These are phyloP conservation scores for Lyophyllum decastes DNA, from an alignment of 768 basidiomycete species.

Conservation along the genomic window DNA sequence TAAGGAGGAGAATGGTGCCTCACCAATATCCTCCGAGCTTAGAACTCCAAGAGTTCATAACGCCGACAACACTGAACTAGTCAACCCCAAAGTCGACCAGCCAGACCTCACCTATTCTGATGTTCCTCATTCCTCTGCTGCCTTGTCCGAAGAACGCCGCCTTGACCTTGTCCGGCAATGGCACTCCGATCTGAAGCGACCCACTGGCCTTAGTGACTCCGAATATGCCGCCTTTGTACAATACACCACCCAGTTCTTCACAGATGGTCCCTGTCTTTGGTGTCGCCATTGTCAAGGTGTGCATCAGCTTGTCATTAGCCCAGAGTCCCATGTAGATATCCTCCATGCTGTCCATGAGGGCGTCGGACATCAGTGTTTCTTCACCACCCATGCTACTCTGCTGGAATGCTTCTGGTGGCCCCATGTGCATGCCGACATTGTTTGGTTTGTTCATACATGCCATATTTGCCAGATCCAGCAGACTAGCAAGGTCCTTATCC, in stretches of 20 bases:
- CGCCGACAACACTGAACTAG: not conserved
- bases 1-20: not conserved
- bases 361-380: slow-evolving; percentile 23
- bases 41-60: not conserved
- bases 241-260: slow-evolving; percentile 21
- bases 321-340: slow-evolving; percentile 22
- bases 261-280: slow-evolving; percentile 19
- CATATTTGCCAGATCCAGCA: slow-evolving; percentile 32
- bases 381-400: slow-evolving; percentile 8
- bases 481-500: slow-evolving; percentile 22
- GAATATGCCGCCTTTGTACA: slow-evolving; percentile 17
- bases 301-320: slow-evolving; percentile 25
- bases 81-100: not conserved
- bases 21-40: not conserved
- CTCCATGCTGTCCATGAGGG: slow-evolving; percentile 14
- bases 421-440: slow-evolving; percentile 23
- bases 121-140: not conserved
- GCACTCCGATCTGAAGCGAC: not conserved
- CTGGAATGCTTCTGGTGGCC: slow-evolving; percentile 30
- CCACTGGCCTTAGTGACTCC: slow-evolving; percentile 5
- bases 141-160: not conserved
- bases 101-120: not conserved
- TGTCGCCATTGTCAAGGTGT: slow-evolving; percentile 15
- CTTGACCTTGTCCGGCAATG: not conserved
- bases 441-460: slow-evolving; percentile 29